Conservation (phyloP, 164 flowering plant species). For the Stephania yunnanensis region DNA sequence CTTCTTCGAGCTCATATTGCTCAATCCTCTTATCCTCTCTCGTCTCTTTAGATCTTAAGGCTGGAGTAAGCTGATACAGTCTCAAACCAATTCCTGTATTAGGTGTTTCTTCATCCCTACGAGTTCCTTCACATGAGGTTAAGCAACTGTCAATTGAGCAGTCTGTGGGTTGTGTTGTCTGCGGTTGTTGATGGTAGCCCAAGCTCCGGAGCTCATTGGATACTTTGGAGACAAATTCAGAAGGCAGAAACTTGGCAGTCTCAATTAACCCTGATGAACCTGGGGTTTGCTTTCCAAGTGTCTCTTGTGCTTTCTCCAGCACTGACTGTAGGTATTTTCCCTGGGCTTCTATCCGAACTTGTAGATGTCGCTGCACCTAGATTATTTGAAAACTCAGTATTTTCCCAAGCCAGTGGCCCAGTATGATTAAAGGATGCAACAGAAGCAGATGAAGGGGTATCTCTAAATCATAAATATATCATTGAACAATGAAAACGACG, state of each 20-base stretch:
- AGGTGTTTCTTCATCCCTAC: slow-evolving; percentile 51
- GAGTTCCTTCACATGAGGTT: slow-evolving; percentile 62
- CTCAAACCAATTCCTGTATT: slow-evolving; percentile 27
- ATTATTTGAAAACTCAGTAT: background rate
- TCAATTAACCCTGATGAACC: slow-evolving; percentile 50
- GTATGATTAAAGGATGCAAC: background rate
- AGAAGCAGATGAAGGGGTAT: background rate
- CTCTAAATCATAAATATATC: background rate
- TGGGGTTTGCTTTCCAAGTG: slow-evolving; percentile 66
- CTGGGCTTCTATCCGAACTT: slow-evolving; percentile 81
- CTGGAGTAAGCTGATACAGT: slow-evolving; percentile 24
- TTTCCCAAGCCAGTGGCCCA: background rate
- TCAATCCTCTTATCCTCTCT: slow-evolving; percentile 24
- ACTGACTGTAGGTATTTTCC: slow-evolving; percentile 78
- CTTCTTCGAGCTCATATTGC: slow-evolving; percentile 27
- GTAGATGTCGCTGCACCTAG: slow-evolving; percentile 79
- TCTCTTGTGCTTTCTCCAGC: slow-evolving; percentile 80
- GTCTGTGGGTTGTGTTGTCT: slow-evolving; percentile 42
- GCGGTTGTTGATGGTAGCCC: slow-evolving; percentile 46
- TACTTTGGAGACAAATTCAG: slow-evolving; percentile 66
- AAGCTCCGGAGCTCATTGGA: slow-evolving; percentile 44
- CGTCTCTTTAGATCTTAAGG: slow-evolving; percentile 19
- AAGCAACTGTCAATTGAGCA: slow-evolving; percentile 75
- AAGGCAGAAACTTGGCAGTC: slow-evolving; percentile 68
- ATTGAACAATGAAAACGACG: background rate